A percentile compares a stretch with the other conserved stretches of the same genome.
Evolutionary conservation across 2,329 filamentous ascomycete species (phyloP).

Genomic region (Penicillium brevicompactum): DNA sequence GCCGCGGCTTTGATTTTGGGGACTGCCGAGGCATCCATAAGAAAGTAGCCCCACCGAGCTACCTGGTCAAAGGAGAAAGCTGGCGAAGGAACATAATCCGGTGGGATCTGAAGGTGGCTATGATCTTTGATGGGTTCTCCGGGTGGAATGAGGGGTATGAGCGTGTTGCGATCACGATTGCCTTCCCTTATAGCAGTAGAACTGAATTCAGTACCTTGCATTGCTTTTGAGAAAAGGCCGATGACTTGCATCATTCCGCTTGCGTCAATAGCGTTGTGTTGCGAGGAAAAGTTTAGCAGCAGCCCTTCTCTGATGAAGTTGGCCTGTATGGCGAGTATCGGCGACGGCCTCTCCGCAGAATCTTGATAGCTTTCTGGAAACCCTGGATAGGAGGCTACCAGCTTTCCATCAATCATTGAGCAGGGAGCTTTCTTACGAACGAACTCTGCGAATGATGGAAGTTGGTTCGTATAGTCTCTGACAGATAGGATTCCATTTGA

Average conservation of each 20-base stretch:
- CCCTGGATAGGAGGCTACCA: neutral
- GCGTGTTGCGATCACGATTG: slow-evolving; percentile 17
- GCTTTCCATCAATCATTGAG: neutral
- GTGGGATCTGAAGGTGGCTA: slow-evolving; percentile 5
- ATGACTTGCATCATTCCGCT: slow-evolving; percentile 23
- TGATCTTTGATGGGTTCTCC: slow-evolving; percentile 17
- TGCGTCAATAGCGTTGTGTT: slow-evolving; percentile 31
- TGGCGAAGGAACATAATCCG: neutral
- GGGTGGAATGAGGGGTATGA: slow-evolving; percentile 16
- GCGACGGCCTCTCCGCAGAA: slow-evolving; percentile 5
- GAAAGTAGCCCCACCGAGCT: neutral
- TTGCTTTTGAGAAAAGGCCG: slow-evolving; percentile 14
- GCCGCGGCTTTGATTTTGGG: neutral
- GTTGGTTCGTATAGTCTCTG: neutral
- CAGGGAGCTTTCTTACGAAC: neutral
- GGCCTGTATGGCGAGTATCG: slow-evolving; percentile 28
- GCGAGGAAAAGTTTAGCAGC: slow-evolving; percentile 22
- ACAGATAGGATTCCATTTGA: neutral
- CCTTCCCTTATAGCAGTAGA: slow-evolving; percentile 14
- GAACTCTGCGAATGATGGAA: neutral
- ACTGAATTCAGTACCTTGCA: slow-evolving; percentile 12
- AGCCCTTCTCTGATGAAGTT: slow-evolving; percentile 28
- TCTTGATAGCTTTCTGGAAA: neutral
- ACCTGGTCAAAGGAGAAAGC: neutral
- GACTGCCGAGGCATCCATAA: neutral